phyloP scores from a whole-genome alignment of 2,329 filamentous ascomycete genomes.

The Colletotrichum liaoningense region DNA sequence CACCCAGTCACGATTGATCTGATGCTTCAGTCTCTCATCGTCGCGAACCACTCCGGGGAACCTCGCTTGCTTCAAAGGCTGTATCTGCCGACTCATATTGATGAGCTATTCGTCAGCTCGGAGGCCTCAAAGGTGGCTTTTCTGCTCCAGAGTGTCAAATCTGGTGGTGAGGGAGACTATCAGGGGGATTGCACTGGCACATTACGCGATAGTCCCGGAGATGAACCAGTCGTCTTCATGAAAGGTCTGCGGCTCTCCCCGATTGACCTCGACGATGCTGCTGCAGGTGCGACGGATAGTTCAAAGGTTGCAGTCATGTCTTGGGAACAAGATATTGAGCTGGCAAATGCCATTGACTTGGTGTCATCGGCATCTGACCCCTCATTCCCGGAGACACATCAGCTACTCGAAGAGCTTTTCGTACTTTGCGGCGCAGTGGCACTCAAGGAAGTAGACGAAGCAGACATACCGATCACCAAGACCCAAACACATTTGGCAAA shows the following conservation, averaged over 20 bases:
- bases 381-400: background rate
- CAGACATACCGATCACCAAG: background rate
- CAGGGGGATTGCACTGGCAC: background rate
- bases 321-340: constrained; percentile 1
- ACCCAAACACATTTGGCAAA: background rate
- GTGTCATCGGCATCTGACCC: background rate
- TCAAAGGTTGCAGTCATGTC: background rate
- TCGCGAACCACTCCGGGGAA: constrained; percentile 1
- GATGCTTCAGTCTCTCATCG: constrained; percentile 3
- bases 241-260: constrained; percentile 2
- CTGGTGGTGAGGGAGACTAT: background rate
- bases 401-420: constrained; percentile 6
- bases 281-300: rapidly evolving
- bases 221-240: background rate
- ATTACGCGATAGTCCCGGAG: rapidly evolving
- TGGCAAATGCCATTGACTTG: background rate
- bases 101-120: background rate
- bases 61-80: background rate
- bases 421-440: background rate
- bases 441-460: background rate
- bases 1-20: constrained; percentile 14
- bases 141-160: background rate
- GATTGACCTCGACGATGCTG: background rate
- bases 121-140: rapidly evolving
- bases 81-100: constrained; percentile 3